These are phyloP conservation scores for Emericellopsis terricola DNA, from an alignment of 495 filamentous ascomycete species.

Conservation along the genomic window DNA sequence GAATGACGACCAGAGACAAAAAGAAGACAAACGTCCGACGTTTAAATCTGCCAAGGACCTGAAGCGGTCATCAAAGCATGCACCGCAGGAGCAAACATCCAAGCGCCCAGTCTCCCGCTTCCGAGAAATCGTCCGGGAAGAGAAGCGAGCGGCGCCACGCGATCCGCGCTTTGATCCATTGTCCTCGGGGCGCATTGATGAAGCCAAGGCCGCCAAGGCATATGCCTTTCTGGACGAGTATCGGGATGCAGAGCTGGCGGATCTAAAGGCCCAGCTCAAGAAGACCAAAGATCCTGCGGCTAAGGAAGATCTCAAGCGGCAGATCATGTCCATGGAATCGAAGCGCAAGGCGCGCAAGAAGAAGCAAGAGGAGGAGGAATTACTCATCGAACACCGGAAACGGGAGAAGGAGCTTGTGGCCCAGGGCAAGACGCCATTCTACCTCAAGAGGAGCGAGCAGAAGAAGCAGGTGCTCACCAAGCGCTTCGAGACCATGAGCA, in stretches of 20 bases:
- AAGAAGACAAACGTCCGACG: neutral
- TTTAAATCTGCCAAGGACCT: too few relatives aligned
- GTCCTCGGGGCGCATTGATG: conserved; percentile 19
- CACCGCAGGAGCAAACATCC: conserved; percentile 60
- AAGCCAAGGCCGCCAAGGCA: conserved; percentile 37
- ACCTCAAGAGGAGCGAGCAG: conserved; percentile 74
- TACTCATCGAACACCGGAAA: conserved; percentile 55
- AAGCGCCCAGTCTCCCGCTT: conserved; percentile 67
- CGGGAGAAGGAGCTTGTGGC: conserved; percentile 67
- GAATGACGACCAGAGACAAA: conserved; percentile 1
- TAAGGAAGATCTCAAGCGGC: conserved; percentile 47
- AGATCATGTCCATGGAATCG: conserved; percentile 50
- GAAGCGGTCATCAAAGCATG: conserved; percentile 44
- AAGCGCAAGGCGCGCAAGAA: conserved; percentile 45
- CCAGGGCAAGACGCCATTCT: conserved; percentile 86
- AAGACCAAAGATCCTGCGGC: conserved; percentile 43
- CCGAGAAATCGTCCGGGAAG: conserved; percentile 44
- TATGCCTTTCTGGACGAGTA: conserved; percentile 85
- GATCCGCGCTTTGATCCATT: conserved; percentile 67
- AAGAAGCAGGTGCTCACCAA: conserved; percentile 69
- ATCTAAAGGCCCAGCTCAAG: conserved; percentile 44
- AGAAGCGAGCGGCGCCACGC: conserved; percentile 34
- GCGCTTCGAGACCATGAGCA: conserved; percentile 62
- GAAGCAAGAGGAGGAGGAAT: conserved; percentile 44
- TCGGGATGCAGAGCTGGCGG: conserved; percentile 54